Percentiles rank a stretch among this genome's conserved stretches.
phyloP scores from a whole-genome alignment of 805 yeast genomes.

The Torulaspora maleeae region DNA sequence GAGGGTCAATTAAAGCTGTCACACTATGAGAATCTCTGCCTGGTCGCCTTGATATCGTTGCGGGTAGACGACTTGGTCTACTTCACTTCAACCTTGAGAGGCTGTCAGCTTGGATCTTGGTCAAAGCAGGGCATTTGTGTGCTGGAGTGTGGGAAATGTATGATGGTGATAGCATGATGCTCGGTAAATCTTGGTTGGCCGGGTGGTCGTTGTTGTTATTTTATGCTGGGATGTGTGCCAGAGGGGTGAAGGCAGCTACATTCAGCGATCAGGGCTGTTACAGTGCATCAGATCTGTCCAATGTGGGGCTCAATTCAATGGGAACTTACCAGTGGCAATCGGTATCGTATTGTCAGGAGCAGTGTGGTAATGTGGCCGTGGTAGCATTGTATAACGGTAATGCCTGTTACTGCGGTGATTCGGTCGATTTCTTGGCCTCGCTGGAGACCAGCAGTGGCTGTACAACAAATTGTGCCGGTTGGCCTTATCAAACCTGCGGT shows the following conservation, averaged over 20 bases:
- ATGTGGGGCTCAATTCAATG: constrained; percentile 29
- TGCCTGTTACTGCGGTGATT: constrained; percentile 64
- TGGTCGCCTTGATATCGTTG: background rate
- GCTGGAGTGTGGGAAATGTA: background rate
- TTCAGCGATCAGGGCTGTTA: constrained; percentile 38
- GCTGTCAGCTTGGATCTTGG: no score
- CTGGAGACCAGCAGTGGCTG: constrained; percentile 35
- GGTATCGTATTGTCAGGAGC: constrained; percentile 48
- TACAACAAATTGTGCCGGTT: constrained; percentile 61
- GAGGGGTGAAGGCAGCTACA: constrained; percentile 5
- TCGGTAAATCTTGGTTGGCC: background rate
- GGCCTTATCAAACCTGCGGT: constrained; percentile 58
- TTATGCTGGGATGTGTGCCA: background rate
- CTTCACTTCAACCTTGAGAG: no score
- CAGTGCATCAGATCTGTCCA: constrained; percentile 23
- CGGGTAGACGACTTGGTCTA: background rate
- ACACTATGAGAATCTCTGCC: background rate
- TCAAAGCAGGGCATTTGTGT: background rate
- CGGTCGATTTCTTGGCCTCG: constrained; percentile 26
- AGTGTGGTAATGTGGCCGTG: constrained; percentile 47
- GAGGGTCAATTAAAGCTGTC: background rate
- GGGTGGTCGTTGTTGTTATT: constrained; percentile 1
- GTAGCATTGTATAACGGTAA: constrained; percentile 52
- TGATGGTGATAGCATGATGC: background rate
- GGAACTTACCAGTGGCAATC: constrained; percentile 58